Evolutionary conservation across 805 yeast genomes (phyloP).

Genomic region (Wickerhamiella occidentalis): DNA sequence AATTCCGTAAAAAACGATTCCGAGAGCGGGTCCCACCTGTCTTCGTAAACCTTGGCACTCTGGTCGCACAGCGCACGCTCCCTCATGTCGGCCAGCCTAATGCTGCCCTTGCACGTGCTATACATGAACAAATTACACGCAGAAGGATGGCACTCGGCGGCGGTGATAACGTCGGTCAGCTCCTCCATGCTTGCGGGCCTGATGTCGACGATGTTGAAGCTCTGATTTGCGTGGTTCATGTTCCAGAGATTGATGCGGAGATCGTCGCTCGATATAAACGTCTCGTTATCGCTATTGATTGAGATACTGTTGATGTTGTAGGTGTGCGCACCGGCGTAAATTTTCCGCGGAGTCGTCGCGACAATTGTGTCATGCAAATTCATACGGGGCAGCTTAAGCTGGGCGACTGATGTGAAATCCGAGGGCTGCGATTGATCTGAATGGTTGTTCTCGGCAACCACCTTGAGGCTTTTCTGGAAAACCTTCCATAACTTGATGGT

Average conservation of each 20-base stretch:
- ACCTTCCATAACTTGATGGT: conserved; percentile 98
- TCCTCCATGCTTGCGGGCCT: conserved; percentile 99
- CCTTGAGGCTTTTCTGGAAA: conserved; percentile 78
- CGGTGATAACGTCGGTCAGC: conserved; percentile 91
- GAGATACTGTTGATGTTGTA: conserved; percentile 95
- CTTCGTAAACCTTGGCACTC: conserved; percentile 74
- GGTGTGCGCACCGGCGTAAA: conserved; percentile 93
- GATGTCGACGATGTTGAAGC: conserved; percentile 93
- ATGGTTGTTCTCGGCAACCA: conserved; percentile 84
- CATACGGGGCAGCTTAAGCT: conserved; percentile 70
- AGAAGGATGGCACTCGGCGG: conserved; percentile 90
- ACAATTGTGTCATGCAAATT: conserved; percentile 91
- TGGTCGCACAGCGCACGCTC: conserved; percentile 86
- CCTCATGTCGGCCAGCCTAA: conserved; percentile 93
- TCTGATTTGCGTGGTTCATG: conserved; percentile 82
- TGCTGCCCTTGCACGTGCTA: conserved; percentile 88
- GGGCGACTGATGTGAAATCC: conserved; percentile 24
- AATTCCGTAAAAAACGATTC: conserved; percentile 97
- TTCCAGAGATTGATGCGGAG: conserved; percentile 94
- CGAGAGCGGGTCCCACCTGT: conserved; percentile 79
- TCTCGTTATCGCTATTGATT: conserved; percentile 90
- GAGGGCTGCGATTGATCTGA: conserved; percentile 33
- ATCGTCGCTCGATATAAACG: conserved; percentile 86
- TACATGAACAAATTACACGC: conserved; percentile 92
- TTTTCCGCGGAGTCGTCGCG: conserved; percentile 85